Conservation (phyloP, 1,139 yeast genomes). For the Zygoascus sp. region DNA sequence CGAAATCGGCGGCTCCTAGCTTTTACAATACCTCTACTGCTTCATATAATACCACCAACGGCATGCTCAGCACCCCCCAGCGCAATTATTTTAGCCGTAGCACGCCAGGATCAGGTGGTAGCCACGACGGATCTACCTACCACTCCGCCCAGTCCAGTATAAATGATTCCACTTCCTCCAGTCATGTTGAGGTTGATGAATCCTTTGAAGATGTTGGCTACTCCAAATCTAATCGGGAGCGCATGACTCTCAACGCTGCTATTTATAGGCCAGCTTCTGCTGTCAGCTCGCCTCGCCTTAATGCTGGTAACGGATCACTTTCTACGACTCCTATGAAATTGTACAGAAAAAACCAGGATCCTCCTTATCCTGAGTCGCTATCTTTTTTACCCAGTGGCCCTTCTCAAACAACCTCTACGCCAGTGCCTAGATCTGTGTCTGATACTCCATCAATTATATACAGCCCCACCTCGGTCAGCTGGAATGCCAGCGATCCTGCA, state of each 20-base stretch:
- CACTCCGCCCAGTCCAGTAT: conserved; percentile 9
- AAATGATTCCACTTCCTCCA: neutral
- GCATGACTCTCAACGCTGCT: conserved; percentile 17
- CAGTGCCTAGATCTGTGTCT: conserved; percentile 1
- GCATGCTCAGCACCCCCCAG: neutral
- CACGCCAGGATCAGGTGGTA: conserved; percentile 10
- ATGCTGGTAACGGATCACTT: conserved; percentile 1
- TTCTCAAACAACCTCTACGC: conserved; percentile 10
- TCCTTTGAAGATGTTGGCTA: neutral
- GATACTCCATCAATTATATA: conserved; percentile 5
- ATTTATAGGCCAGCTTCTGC: conserved; percentile 11
- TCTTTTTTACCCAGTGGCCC: neutral
- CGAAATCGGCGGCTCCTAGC: neutral
- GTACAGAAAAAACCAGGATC: conserved; percentile 1
- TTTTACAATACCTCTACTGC: neutral
- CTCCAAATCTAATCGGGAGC: conserved; percentile 9
- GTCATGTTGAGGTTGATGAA: neutral
- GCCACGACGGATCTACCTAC: conserved; percentile 7
- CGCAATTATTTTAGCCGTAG: neutral
- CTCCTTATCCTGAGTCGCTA: conserved; percentile 2
- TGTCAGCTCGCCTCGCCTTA: neutral
- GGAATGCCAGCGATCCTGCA: conserved; percentile 35
- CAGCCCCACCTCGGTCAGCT: conserved; percentile 23
- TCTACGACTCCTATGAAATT: conserved; percentile 18
- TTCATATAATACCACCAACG: neutral